Conservation (phyloP, 139 green algal species). For the Auxenochlorella pyrenoidosa region DNA sequence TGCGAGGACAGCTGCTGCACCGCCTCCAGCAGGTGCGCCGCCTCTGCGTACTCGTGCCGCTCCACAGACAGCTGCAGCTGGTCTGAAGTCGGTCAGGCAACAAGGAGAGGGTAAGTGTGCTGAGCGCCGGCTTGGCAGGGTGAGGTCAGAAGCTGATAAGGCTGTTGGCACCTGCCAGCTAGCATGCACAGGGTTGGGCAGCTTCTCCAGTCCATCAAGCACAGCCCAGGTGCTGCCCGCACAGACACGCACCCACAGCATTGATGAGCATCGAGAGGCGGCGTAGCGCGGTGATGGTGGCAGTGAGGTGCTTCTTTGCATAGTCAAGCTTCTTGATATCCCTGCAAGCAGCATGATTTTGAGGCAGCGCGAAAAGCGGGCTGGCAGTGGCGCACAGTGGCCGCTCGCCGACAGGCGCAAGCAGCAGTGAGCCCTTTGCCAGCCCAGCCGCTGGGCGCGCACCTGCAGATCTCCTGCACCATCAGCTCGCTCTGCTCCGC, state of each 20-base stretch:
- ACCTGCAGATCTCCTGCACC: constrained; percentile 91
- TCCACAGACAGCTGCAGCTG: constrained; percentile 73
- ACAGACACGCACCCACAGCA: constrained; percentile 63
- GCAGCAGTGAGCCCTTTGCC: too few relatives aligned
- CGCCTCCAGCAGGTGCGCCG: constrained; percentile 93
- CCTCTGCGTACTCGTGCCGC: constrained; percentile 87
- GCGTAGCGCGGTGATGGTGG: constrained; percentile 94
- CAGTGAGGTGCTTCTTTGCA: constrained; percentile 96
- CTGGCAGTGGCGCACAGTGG: not conserved
- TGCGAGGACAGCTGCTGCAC: constrained; percentile 93
- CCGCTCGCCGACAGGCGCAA: too few relatives aligned
- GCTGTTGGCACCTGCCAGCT: too few relatives aligned
- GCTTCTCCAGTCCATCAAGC: too few relatives aligned
- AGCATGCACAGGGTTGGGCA: too few relatives aligned
- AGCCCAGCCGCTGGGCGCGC: too few relatives aligned
- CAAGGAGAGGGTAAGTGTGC: not conserved
- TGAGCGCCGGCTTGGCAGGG: not conserved
- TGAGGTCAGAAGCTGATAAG: too few relatives aligned
- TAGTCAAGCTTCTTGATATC: constrained; percentile 98
- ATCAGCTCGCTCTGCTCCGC: constrained; percentile 92
- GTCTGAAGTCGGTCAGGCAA: constrained; percentile 24
- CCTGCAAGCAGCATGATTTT: constrained; percentile 61
- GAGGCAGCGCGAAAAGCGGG: not conserved
- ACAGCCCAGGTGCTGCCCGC: not conserved
- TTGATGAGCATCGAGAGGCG: constrained; percentile 94